Conservation (phyloP, 148 eudicot genomes). For the Rhododendron henanense region DNA sequence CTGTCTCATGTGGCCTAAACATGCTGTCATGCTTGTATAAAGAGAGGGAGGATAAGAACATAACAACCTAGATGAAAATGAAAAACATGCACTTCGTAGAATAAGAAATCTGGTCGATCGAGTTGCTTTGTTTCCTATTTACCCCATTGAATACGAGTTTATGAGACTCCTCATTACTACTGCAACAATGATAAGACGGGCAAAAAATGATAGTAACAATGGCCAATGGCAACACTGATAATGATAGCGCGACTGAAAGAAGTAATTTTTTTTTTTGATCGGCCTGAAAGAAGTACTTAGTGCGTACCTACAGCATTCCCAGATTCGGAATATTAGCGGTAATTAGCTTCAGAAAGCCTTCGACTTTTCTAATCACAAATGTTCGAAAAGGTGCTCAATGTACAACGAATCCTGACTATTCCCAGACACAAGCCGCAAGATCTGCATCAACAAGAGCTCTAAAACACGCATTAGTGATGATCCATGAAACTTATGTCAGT, state of each 20-base stretch:
- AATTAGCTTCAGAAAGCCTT: neutral
- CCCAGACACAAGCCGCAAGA: neutral
- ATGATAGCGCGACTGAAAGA: neutral
- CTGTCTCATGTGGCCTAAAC: neutral
- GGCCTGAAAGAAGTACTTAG: too few relatives aligned
- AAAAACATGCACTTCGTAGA: neutral
- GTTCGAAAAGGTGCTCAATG: neutral
- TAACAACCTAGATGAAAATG: neutral
- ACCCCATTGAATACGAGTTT: neutral
- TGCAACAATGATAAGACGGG: neutral
- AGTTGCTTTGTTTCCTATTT: neutral
- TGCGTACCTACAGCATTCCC: neutral
- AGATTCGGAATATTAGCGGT: neutral
- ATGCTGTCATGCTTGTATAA: neutral
- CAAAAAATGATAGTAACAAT: neutral
- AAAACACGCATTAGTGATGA: neutral
- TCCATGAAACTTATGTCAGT: neutral
- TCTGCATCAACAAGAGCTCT: slow-evolving; percentile 3
- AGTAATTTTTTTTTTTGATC: too few relatives aligned
- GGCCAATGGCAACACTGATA: neutral
- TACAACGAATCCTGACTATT: neutral
- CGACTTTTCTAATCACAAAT: neutral
- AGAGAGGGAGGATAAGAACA: neutral
- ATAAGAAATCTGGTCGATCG: neutral
- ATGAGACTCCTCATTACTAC: neutral